Base-by-base conservation (phyloP, 108 stramenopile species). In the Fragilaria crotonensis region DNA sequence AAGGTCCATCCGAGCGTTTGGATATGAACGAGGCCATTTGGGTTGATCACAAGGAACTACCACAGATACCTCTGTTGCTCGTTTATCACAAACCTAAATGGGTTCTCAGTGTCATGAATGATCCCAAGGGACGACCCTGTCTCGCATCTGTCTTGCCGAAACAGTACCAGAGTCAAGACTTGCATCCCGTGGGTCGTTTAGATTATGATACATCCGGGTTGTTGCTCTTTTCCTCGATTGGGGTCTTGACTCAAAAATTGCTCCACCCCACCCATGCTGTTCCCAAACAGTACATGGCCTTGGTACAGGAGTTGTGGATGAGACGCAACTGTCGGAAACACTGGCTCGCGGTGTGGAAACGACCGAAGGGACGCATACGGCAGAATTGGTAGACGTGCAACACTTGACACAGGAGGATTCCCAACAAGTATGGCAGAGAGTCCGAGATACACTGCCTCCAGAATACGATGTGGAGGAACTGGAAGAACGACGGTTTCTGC, bases 141-240 rank as follows among this genome's bases (percentile, higher is more conserved):
- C 7, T 78, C 72, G 20, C 48, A 64, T 58, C 55, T 26, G 49
- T 47, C 23, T 23, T 36, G 22, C 2, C 3, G 50, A 25, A 53
- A 30, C 59, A 75, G 7, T n/a, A n/a, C n/a, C n/a, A n/a, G n/a
- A n/a, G n/a, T n/a, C n/a, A n/a, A n/a, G n/a, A n/a, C n/a, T 73
- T 93, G 73, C 92, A 93, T 71, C 92, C 92, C 0, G 88, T 89
- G 0, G 92, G 92, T 1, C 63, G 92, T 31, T 54, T 94, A 25
- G 92, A 94, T 67, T 94, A 90, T 65, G 92, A 93, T 47, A 81
- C 87, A 0, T 73, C 79, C 0, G 91, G 91, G 19, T 74, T 93
- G 64, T 68, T 93, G 19, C 58, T 93, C 5, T 93, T 89, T 62
- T 79, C 77, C 22, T 79, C 75, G 30, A 62, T 74, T 33, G 91